A percentile compares a stretch with the other conserved stretches of the same genome.
Conservation (phyloP, 2,329 filamentous ascomycete genomes). For the Juglanconis juglandina region DNA sequence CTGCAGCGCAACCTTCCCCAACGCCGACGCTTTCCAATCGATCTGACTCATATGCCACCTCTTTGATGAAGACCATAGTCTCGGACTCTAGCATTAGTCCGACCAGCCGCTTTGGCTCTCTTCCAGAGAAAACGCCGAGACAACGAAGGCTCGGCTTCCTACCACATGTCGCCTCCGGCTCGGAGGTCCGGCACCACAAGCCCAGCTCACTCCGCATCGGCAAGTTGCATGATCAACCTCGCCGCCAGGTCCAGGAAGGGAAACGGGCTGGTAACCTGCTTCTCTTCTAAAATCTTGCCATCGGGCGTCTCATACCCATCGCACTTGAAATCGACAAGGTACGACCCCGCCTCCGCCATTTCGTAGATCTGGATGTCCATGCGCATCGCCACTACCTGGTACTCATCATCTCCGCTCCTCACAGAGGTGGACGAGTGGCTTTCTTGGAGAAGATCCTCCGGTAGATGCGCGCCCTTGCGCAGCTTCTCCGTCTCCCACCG, state of each 20-base stretch:
- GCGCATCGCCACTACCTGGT: conserved; percentile 82
- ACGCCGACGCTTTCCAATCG: conserved; percentile 14
- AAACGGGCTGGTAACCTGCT: conserved; percentile 92
- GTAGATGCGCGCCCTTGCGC: conserved; percentile 33
- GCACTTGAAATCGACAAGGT: conserved; percentile 97
- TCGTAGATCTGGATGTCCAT: conserved; percentile 95
- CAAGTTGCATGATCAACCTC: conserved; percentile 87
- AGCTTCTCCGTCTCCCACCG: conserved; percentile 76
- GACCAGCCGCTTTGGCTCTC: too few relatives aligned
- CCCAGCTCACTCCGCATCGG: conserved; percentile 63
- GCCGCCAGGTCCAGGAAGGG: conserved; percentile 94
- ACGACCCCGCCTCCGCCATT: conserved; percentile 79
- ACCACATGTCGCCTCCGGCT: too few relatives aligned
- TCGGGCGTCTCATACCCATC: conserved; percentile 85
- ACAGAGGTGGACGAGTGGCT: conserved; percentile 23
- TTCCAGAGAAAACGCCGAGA: too few relatives aligned
- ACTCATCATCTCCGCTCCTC: conserved; percentile 41
- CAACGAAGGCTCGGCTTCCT: too few relatives aligned
- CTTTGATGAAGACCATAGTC: neutral
- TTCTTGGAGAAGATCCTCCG: conserved; percentile 25
- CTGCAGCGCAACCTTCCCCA: conserved; percentile 5
- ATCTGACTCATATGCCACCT: neutral
- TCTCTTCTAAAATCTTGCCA: conserved; percentile 77
- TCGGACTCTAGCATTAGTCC: neutral
- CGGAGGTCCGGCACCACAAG: neutral